These are phyloP conservation scores for Angomonas ambiguus DNA, from an alignment of 208 protist species.

Conservation along the genomic window DNA sequence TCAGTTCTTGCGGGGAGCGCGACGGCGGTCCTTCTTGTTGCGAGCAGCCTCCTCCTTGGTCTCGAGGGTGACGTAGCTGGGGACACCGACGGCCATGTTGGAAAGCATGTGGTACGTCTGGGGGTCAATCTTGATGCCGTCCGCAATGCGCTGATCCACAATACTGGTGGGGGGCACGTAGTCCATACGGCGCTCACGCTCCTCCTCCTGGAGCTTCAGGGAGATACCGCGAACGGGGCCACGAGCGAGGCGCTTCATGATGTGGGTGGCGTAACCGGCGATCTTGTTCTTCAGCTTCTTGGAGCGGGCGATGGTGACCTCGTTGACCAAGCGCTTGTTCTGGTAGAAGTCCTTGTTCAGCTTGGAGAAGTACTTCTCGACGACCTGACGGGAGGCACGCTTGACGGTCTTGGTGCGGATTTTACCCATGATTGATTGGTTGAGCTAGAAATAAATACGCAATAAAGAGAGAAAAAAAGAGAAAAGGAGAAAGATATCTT, in stretches of 20 bases:
- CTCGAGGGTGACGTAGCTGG: slow-evolving; percentile 50
- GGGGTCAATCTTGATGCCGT: slow-evolving; percentile 88
- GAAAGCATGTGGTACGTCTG: slow-evolving; percentile 84
- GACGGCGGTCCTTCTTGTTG: slow-evolving; percentile 92
- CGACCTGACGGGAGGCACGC: slow-evolving; percentile 97
- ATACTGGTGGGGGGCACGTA: slow-evolving; percentile 95
- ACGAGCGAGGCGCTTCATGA: slow-evolving; percentile 98
- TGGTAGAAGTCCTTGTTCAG: slow-evolving; percentile 99
- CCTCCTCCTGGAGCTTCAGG: slow-evolving; percentile 99
- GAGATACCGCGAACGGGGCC: slow-evolving; percentile 99
- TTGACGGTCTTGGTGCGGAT: slow-evolving; percentile 99
- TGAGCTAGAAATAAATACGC: not conserved
- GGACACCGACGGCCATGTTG: slow-evolving; percentile 80
- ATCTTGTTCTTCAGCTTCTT: slow-evolving; percentile 99
- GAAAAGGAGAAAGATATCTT: slow-evolving; percentile 9
- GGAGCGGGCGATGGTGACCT: slow-evolving; percentile 98
- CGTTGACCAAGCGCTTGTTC: slow-evolving; percentile 97
- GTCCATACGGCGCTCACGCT: slow-evolving; percentile 99
- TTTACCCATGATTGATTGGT: slow-evolving; percentile 92
- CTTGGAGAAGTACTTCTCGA: slow-evolving; percentile 99
- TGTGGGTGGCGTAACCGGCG: slow-evolving; percentile 98
- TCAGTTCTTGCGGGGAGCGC: slow-evolving; percentile 53
- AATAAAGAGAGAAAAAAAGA: not conserved
- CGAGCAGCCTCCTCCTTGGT: slow-evolving; percentile 19
- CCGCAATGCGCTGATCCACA: slow-evolving; percentile 81